Evolutionary conservation across 1,284 basidiomycete species (phyloP).

Genomic region (Papiliotrema nemorosa): DNA sequence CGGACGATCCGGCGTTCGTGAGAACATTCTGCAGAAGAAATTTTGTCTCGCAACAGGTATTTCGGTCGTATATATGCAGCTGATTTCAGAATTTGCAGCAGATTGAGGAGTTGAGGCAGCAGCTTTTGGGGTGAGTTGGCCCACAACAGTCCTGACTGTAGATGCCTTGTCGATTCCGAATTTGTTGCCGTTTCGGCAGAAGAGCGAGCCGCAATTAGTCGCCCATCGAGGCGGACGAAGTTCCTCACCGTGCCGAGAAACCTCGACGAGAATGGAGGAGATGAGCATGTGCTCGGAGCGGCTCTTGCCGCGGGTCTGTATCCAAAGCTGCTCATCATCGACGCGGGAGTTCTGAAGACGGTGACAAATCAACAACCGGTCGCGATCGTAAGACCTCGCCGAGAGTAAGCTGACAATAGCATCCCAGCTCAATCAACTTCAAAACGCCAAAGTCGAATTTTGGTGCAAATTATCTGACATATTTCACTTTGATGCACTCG

Average conservation of each 20-base stretch:
- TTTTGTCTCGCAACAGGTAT: slow-evolving; percentile 79
- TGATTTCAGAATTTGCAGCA: slow-evolving; percentile 88
- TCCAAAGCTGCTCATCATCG: slow-evolving; percentile 80
- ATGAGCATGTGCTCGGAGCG: slow-evolving; percentile 66
- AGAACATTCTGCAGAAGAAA: slow-evolving; percentile 77
- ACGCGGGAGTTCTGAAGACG: slow-evolving; percentile 67
- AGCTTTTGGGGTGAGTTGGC: slow-evolving; percentile 68
- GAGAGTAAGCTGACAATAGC: slow-evolving; percentile 54
- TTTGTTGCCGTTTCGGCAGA: slow-evolving; percentile 71
- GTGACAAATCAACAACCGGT: slow-evolving; percentile 81
- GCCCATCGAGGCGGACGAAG: slow-evolving; percentile 59
- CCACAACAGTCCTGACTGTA: slow-evolving; percentile 6
- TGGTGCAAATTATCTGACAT: slow-evolving; percentile 69
- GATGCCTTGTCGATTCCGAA: slow-evolving; percentile 73
- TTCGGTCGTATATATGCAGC: slow-evolving; percentile 10
- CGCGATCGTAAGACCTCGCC: slow-evolving; percentile 34
- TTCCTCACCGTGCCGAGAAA: slow-evolving; percentile 74
- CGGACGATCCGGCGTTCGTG: slow-evolving; percentile 59
- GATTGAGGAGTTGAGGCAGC: slow-evolving; percentile 94
- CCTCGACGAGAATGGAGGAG: slow-evolving; percentile 65
- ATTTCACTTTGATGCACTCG: slow-evolving; percentile 76
- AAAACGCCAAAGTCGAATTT: slow-evolving; percentile 64
- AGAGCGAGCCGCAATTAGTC: slow-evolving; percentile 63
- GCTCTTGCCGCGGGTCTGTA: slow-evolving; percentile 85
- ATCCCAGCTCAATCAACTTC: slow-evolving; percentile 91